A percentile compares a stretch with the other conserved stretches of the same genome.
phyloP scores from a whole-genome alignment of 371 early-diverging fungal species.

The Phascolomyces articulosus region DNA sequence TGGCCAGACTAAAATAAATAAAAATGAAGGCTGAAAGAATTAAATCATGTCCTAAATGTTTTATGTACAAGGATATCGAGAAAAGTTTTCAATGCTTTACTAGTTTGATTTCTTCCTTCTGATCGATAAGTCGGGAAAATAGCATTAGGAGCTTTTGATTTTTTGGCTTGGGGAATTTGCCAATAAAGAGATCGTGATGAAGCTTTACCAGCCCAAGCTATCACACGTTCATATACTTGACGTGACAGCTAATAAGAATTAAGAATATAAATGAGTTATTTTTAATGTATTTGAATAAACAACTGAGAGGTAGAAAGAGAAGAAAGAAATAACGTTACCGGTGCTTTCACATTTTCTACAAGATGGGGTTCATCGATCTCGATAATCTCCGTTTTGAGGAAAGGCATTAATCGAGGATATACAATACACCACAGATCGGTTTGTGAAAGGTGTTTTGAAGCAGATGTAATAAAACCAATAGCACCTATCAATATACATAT shows the following conservation, averaged over 20 bases:
- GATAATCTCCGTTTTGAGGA: conserved; percentile 67
- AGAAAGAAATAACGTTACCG: conserved; percentile 46
- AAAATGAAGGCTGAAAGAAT: too few relatives aligned
- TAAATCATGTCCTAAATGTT: too few relatives aligned
- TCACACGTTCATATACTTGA: conserved; percentile 62
- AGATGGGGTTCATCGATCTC: conserved; percentile 66
- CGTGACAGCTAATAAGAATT: conserved; percentile 55
- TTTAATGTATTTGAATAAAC: not conserved
- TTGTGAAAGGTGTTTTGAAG: conserved; percentile 65
- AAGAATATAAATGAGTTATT: too few relatives aligned
- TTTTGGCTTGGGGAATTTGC: conserved; percentile 25
- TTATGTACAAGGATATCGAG: too few relatives aligned
- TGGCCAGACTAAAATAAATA: conserved; percentile 24
- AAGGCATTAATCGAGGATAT: conserved; percentile 76
- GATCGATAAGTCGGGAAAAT: not conserved
- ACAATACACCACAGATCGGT: conserved; percentile 83
- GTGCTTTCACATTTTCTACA: conserved; percentile 67
- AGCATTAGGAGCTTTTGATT: not conserved
- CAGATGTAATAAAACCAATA: conserved; percentile 73
- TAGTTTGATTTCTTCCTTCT: not conserved
- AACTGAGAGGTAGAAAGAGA: not conserved
- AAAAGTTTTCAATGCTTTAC: too few relatives aligned
- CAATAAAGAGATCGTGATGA: conserved; percentile 56
- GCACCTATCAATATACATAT: conserved; percentile 46
- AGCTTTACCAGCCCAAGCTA: conserved; percentile 64